A percentile compares a stretch with the other conserved stretches of the same genome.
Conservation (phyloP, 75 land plant species). For the Sequoiadendron giganteum region DNA sequence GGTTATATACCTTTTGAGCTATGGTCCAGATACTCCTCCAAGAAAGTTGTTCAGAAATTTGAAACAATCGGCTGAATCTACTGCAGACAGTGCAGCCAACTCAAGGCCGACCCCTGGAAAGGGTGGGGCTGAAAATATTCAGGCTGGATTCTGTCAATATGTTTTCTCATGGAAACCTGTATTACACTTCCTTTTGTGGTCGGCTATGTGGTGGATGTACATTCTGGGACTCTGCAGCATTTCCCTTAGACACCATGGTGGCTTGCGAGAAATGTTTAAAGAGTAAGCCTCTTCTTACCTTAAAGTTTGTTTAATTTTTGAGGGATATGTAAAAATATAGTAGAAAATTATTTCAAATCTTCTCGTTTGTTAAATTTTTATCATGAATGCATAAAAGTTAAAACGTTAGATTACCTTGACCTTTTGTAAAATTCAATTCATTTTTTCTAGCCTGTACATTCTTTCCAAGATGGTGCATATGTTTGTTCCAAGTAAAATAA, state of each 20-base stretch:
- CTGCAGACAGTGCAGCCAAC: background rate
- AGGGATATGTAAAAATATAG: background rate
- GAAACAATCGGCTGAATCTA: conserved; percentile 1
- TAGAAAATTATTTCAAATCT: background rate
- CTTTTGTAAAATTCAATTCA: background rate
- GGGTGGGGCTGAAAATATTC: background rate
- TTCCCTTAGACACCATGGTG: conserved; percentile 50
- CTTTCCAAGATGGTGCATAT: background rate
- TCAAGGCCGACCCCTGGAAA: background rate
- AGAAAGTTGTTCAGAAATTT: conserved; percentile 45
- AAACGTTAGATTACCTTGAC: background rate
- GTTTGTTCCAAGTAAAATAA: background rate
- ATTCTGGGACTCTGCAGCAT: conserved; percentile 58
- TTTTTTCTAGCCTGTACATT: background rate
- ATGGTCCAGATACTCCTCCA: conserved; percentile 78
- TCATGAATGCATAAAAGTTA: background rate
- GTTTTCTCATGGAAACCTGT: conserved; percentile 45
- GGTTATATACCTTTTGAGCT: conserved; percentile 62
- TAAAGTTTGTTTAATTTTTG: background rate
- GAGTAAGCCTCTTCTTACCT: conserved; percentile 46
- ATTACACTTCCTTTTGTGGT: conserved; percentile 59
- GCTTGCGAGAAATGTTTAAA: conserved; percentile 67
- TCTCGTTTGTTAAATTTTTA: background rate
- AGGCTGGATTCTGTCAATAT: conserved; percentile 7
- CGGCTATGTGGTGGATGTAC: conserved; percentile 64